Evolutionary conservation across 2,329 filamentous ascomycete species (phyloP).

Genomic region (Ambrosiella beaveri): DNA sequence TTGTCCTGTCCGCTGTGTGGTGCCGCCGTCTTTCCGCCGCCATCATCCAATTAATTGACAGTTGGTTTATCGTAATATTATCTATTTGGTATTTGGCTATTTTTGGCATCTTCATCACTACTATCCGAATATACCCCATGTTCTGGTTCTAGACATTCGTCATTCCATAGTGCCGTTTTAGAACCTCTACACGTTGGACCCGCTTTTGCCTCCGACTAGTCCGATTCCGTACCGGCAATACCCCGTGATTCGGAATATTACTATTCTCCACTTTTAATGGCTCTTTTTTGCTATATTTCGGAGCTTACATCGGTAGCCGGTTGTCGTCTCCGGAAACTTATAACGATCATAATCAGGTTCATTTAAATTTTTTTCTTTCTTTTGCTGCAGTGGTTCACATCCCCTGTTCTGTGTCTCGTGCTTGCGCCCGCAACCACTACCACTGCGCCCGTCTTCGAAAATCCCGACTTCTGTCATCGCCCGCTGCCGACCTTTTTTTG

Average conservation of each 20-base stretch:
- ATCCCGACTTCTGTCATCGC: not conserved
- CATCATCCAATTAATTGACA: not conserved
- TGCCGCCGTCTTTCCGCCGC: not conserved
- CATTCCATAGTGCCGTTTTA: too few relatives aligned
- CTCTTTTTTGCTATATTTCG: not conserved
- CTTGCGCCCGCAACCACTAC: slow-evolving; percentile 6
- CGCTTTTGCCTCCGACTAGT: too few relatives aligned
- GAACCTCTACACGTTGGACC: too few relatives aligned
- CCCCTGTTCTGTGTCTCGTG: not conserved
- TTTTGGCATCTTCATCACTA: not conserved
- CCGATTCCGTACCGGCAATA: too few relatives aligned
- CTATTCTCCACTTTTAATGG: not conserved
- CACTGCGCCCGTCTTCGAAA: not conserved
- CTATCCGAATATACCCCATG: too few relatives aligned
- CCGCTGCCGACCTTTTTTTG: not conserved
- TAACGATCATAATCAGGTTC: not conserved
- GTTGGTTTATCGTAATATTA: not conserved
- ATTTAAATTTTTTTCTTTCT: not conserved
- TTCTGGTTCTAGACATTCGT: too few relatives aligned
- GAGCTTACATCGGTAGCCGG: not conserved
- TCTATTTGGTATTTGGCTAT: not conserved
- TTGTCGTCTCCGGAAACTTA: too few relatives aligned
- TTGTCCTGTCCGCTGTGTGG: not conserved
- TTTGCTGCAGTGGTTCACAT: not conserved
- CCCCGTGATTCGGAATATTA: not conserved